A percentile compares a stretch with the other conserved stretches of the same genome.
phyloP scores from a whole-genome alignment of 345 rosid genomes.

The Moricandia moricandioides region DNA sequence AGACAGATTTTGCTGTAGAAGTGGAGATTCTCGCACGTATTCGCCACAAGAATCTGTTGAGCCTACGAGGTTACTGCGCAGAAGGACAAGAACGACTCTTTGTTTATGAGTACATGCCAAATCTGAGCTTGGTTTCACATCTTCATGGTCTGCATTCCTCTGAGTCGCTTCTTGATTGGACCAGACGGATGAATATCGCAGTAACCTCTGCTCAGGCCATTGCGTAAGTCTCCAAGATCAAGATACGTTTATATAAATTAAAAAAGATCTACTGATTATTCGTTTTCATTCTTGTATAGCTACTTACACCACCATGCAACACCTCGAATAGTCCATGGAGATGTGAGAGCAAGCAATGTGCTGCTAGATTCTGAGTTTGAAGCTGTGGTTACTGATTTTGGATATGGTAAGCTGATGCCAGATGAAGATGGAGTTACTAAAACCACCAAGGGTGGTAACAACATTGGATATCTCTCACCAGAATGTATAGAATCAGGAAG shows the following conservation, averaged over 20 bases:
- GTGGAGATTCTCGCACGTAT: slow-evolving; percentile 89
- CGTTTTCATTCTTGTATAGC: slow-evolving; percentile 39
- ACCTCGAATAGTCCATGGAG: slow-evolving; percentile 64
- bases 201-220: slow-evolving; percentile 94
- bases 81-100: slow-evolving; percentile 97
- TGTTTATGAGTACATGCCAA: slow-evolving; percentile 91
- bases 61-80: slow-evolving; percentile 83
- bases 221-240: slow-evolving; percentile 46
- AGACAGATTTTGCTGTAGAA: slow-evolving; percentile 73
- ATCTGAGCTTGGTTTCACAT: slow-evolving; percentile 82
- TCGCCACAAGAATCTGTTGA: slow-evolving; percentile 80
- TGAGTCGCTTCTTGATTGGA: slow-evolving; percentile 92
- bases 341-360: slow-evolving; percentile 61
- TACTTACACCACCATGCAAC: slow-evolving; percentile 91
- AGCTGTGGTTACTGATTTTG: slow-evolving; percentile 85
- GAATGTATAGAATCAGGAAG: slow-evolving; percentile 86
- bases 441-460: slow-evolving; percentile 69
- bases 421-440: slow-evolving; percentile 79
- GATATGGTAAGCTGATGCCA: slow-evolving; percentile 79
- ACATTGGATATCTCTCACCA: slow-evolving; percentile 74
- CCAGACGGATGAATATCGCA: slow-evolving; percentile 75
- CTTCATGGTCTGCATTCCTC: slow-evolving; percentile 94
- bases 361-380: slow-evolving; percentile 72
- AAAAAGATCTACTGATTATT: neutral
- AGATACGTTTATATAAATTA: neutral